phyloP scores from a whole-genome alignment of 306 rosid species.

The Vigna trinervia region DNA sequence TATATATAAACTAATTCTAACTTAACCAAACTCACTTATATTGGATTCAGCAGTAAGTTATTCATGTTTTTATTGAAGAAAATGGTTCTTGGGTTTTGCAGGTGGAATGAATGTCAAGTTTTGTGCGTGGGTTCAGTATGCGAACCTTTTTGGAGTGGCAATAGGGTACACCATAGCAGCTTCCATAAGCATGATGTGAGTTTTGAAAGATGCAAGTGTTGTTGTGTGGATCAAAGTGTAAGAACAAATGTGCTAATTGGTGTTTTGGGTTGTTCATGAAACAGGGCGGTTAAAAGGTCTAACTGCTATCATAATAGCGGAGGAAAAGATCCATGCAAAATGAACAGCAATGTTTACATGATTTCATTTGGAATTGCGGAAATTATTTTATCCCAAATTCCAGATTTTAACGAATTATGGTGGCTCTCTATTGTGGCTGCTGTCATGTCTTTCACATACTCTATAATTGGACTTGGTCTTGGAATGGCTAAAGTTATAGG shows the following conservation, averaged over 20 bases:
- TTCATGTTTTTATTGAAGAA: background rate
- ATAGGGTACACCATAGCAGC: constrained; percentile 92
- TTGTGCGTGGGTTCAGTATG: constrained; percentile 67
- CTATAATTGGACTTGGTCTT: constrained; percentile 54
- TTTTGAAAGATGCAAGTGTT: constrained; percentile 20
- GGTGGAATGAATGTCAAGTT: constrained; percentile 49
- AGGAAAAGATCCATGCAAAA: constrained; percentile 48
- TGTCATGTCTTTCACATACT: constrained; percentile 59
- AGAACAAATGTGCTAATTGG: constrained; percentile 15
- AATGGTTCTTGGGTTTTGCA: constrained; percentile 17
- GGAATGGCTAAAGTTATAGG: constrained; percentile 54
- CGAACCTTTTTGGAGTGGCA: constrained; percentile 70
- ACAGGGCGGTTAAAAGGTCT: constrained; percentile 59
- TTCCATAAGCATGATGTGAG: constrained; percentile 92
- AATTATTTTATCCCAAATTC: constrained; percentile 56
- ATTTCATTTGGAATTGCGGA: constrained; percentile 48
- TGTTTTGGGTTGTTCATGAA: background rate
- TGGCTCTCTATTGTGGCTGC: constrained; percentile 59
- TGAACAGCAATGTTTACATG: constrained; percentile 47
- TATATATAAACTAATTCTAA: too few species aligned
- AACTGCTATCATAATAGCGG: constrained; percentile 49
- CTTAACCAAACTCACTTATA: too few species aligned
- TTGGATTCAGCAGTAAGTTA: too few species aligned
- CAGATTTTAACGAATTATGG: constrained; percentile 53
- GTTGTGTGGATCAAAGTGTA: background rate